phyloP scores from a whole-genome alignment of 2,329 filamentous ascomycete genomes.

The Xenosphaeropsis pyriputrescens region DNA sequence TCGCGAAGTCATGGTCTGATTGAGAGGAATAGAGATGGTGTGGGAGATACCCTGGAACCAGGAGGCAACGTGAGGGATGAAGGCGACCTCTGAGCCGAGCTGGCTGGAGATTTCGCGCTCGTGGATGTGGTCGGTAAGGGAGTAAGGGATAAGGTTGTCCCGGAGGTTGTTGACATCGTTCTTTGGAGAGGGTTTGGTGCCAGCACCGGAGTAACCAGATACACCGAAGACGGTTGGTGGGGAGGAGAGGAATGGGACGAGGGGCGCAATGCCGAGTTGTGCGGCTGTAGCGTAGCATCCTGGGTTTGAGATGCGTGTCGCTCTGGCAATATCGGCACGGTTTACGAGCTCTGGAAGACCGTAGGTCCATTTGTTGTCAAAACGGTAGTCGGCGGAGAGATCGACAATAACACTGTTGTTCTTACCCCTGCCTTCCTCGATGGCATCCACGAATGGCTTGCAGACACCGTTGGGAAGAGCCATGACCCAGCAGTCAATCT shows the following conservation, averaged over 20 bases:
- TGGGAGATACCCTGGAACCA: slow-evolving; percentile 96
- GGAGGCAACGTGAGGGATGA: slow-evolving; percentile 86
- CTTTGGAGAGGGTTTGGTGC: slow-evolving; percentile 86
- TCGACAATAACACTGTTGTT: slow-evolving; percentile 72
- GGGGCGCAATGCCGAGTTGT: slow-evolving; percentile 74
- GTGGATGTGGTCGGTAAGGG: slow-evolving; percentile 85
- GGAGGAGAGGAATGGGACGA: slow-evolving; percentile 62
- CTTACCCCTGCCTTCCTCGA: slow-evolving; percentile 50
- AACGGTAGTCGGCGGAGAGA: slow-evolving; percentile 92
- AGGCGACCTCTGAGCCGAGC: slow-evolving; percentile 60
- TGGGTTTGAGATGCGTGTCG: slow-evolving; percentile 78
- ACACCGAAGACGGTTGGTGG: slow-evolving; percentile 80
- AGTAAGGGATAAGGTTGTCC: slow-evolving; percentile 85
- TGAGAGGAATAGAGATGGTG: slow-evolving; percentile 80
- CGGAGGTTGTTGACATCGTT: slow-evolving; percentile 75
- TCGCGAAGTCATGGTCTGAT: slow-evolving; percentile 73
- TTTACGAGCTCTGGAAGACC: slow-evolving; percentile 76
- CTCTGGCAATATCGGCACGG: slow-evolving; percentile 60
- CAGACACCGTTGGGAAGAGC: slow-evolving; percentile 91
- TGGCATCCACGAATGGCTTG: slow-evolving; percentile 83
- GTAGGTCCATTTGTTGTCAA: slow-evolving; percentile 76
- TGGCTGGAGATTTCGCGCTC: slow-evolving; percentile 79
- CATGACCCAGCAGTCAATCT: slow-evolving; percentile 96
- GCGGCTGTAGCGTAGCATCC: slow-evolving; percentile 93
- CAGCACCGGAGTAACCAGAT: slow-evolving; percentile 86